Evolutionary conservation across 2,329 filamentous ascomycete species (phyloP).

Genomic region (Diaporthe nobilis): DNA sequence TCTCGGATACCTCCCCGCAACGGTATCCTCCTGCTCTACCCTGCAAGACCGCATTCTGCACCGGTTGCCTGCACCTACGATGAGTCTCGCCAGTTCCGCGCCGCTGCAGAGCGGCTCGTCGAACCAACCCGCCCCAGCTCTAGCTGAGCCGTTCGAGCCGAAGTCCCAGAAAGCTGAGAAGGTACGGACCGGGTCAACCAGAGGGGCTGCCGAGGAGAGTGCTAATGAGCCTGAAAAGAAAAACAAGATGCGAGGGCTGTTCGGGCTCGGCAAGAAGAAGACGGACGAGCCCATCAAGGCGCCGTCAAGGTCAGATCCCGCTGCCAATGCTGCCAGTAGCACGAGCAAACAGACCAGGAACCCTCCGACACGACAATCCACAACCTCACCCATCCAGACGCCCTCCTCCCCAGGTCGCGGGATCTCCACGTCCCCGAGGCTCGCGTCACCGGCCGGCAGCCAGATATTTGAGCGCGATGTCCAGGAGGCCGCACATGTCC

Average conservation of each 20-base stretch:
- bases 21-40: not conserved
- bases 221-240: conserved; percentile 50
- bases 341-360: conserved; percentile 43
- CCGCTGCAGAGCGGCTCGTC: conserved; percentile 48
- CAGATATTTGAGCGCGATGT: conserved; percentile 96
- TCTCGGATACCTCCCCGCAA: conserved; percentile 26
- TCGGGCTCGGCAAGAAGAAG: conserved; percentile 76
- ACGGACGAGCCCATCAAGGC: conserved; percentile 60
- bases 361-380: conserved; percentile 54
- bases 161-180: conserved; percentile 48
- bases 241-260: conserved; percentile 70
- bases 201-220: conserved; percentile 47
- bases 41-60: conserved; percentile 29
- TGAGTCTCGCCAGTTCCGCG: conserved; percentile 48
- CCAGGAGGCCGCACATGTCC: conserved; percentile 81
- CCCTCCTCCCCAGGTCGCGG: conserved; percentile 77
- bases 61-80: conserved; percentile 39
- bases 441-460: conserved; percentile 82
- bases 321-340: conserved; percentile 50
- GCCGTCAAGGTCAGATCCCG: conserved; percentile 49
- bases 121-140: conserved; percentile 47
- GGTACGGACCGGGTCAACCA: conserved; percentile 50
- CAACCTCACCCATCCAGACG: conserved; percentile 55
- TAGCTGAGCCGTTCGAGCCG: conserved; percentile 47
- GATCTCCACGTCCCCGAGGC: conserved; percentile 78